These are phyloP conservation scores for Sicyos baderoa DNA, from an alignment of 306 rosid species.

Conservation along the genomic window DNA sequence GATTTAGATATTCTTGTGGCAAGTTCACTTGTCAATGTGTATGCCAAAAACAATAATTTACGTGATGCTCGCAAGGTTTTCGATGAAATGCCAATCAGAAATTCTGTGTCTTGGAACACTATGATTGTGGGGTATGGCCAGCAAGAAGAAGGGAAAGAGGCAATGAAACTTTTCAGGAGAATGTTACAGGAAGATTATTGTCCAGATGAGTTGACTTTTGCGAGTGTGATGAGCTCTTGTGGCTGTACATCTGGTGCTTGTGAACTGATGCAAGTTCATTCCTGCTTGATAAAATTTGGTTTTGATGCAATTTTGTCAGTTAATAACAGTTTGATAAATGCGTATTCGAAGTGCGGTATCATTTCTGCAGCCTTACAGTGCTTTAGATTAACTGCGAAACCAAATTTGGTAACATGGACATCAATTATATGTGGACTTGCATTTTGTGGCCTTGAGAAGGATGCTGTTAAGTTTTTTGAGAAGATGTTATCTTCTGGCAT, in stretches of 20 bases:
- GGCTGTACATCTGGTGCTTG: conserved; percentile 36
- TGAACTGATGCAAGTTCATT: conserved; percentile 52
- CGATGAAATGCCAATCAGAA: conserved; percentile 33
- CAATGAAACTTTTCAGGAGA: conserved; percentile 42
- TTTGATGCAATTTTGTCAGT: conserved; percentile 44
- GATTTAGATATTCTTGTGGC: conserved; percentile 61
- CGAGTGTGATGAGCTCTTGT: conserved; percentile 58
- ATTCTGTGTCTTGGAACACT: conserved; percentile 63
- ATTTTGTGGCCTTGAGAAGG: conserved; percentile 55
- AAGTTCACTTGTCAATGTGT: conserved; percentile 53
- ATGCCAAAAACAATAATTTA: conserved; percentile 39
- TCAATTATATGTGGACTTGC: conserved; percentile 59
- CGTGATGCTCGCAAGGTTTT: conserved; percentile 39
- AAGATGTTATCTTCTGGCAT: conserved; percentile 47
- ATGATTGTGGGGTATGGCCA: conserved; percentile 58
- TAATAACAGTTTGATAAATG: conserved; percentile 46
- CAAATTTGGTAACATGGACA: conserved; percentile 67
- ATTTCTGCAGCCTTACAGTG: conserved; percentile 42
- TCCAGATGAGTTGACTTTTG: conserved; percentile 58
- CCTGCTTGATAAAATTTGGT: conserved; percentile 40
- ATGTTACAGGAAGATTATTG: conserved; percentile 39
- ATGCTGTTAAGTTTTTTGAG: conserved; percentile 49
- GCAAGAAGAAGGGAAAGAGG: conserved; percentile 42
- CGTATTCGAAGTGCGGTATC: conserved; percentile 70
- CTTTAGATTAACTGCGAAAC: conserved; percentile 37